phyloP scores from a whole-genome alignment of 768 basidiomycete species.

The Hortiboletus flavorubellus region DNA sequence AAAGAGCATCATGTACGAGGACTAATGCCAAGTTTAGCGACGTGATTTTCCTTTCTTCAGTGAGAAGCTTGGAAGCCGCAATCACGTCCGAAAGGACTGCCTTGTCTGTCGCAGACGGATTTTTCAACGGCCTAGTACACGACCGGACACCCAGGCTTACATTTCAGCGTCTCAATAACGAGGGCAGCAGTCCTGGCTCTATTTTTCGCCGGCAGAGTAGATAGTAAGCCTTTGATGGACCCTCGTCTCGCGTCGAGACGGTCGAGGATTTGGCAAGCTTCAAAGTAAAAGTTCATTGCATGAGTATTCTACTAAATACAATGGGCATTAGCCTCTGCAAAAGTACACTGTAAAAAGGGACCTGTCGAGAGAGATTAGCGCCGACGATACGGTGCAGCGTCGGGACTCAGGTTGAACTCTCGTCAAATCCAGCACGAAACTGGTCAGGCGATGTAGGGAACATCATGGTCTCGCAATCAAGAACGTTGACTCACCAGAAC shows the following conservation, averaged over 20 bases:
- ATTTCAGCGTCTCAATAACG: constrained; percentile 94
- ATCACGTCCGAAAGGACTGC: constrained; percentile 71
- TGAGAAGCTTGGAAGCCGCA: constrained; percentile 59
- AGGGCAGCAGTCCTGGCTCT: constrained; percentile 80
- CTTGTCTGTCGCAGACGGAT: constrained; percentile 54
- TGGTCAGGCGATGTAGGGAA: constrained; percentile 95
- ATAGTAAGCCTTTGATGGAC: constrained; percentile 85
- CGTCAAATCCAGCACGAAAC: constrained; percentile 49
- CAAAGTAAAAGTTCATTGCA: constrained; percentile 94
- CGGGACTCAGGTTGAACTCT: constrained; percentile 31
- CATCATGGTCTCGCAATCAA: constrained; percentile 47
- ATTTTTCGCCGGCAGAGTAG: constrained; percentile 66
- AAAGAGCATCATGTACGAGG: constrained; percentile 86
- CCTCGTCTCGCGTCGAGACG: constrained; percentile 85
- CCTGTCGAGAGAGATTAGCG: constrained; percentile 30
- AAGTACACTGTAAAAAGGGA: constrained; percentile 22
- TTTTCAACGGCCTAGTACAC: constrained; percentile 6
- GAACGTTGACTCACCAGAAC: constrained; percentile 19
- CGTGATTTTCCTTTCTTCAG: constrained; percentile 71
- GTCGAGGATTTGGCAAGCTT: constrained; percentile 80
- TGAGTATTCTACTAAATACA: constrained; percentile 27
- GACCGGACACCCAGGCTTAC: constrained; percentile 44
- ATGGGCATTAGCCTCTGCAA: constrained; percentile 23
- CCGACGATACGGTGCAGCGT: neutral
- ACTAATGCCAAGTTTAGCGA: constrained; percentile 77